These are phyloP conservation scores for Potentilla sterilis DNA, from an alignment of 306 rosid genomes.

Conservation along the genomic window DNA sequence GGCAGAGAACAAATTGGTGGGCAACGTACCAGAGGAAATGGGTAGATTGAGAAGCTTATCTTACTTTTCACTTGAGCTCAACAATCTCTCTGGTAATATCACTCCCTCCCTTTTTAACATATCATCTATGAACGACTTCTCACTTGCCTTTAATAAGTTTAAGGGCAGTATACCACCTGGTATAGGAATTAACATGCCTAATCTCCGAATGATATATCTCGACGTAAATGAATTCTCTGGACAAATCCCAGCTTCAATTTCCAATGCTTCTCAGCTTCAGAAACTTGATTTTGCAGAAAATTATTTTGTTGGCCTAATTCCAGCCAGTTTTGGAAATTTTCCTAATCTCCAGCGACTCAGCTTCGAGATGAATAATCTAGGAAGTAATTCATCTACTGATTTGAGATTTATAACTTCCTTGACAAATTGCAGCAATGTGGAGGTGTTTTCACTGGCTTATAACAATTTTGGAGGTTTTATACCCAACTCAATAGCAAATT, in stretches of 20 bases:
- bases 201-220: conserved; percentile 13
- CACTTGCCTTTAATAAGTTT: neutral
- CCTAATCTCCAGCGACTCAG: neutral
- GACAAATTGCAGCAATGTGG: conserved; percentile 26
- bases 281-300: neutral
- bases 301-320: conserved; percentile 30
- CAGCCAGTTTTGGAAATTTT: conserved; percentile 20
- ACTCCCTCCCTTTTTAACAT: conserved; percentile 37
- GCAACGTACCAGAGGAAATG: conserved; percentile 34
- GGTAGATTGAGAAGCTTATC: neutral
- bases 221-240: conserved; percentile 29
- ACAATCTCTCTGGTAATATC: conserved; percentile 28
- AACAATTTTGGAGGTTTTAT: conserved; percentile 45
- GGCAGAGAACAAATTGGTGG: conserved; percentile 18
- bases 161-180: conserved; percentile 31
- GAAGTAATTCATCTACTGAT: conserved; percentile 29
- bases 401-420: conserved; percentile 32
- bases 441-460: neutral
- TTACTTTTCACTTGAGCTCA: neutral
- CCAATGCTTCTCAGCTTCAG: conserved; percentile 33
- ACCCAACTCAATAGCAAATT: conserved; percentile 30
- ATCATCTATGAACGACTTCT: conserved; percentile 24
- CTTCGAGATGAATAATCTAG: conserved; percentile 20
- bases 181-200: conserved; percentile 28
- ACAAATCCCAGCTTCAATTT: conserved; percentile 30